Conservation (phyloP, 495 filamentous ascomycete species). For the Filosporella fistucella region DNA sequence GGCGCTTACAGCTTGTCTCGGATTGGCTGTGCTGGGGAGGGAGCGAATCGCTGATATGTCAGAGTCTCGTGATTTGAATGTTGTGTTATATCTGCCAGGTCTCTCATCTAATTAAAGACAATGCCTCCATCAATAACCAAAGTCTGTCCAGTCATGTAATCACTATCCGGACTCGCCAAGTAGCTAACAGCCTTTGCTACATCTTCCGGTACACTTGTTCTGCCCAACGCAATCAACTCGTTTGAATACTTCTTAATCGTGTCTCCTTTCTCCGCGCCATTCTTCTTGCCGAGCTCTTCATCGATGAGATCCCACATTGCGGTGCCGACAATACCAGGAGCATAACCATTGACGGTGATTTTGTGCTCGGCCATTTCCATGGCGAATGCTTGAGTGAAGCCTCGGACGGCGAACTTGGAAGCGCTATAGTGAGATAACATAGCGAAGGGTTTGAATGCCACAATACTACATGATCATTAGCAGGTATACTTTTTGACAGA, state of each 20-base stretch:
- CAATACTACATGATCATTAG: slow-evolving; percentile 32
- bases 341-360: slow-evolving; percentile 61
- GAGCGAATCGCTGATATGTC: no score
- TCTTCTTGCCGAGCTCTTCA: slow-evolving; percentile 39
- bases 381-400: slow-evolving; percentile 52
- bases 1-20: no score
- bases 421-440: slow-evolving; percentile 51
- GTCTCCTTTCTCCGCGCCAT: slow-evolving; percentile 43
- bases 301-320: slow-evolving; percentile 59
- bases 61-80: no score
- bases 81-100: no score
- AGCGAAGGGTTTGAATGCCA: slow-evolving; percentile 48
- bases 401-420: slow-evolving; percentile 56
- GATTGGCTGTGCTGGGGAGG: no score
- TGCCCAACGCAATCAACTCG: slow-evolving; percentile 44
- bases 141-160: slow-evolving; percentile 61
- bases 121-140: slow-evolving; percentile 59
- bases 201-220: slow-evolving; percentile 52
- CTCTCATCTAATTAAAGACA: slow-evolving; percentile 33
- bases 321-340: slow-evolving; percentile 58
- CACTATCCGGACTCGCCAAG: slow-evolving; percentile 46
- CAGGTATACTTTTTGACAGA: neutral
- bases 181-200: slow-evolving; percentile 53
- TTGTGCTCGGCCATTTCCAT: slow-evolving; percentile 51
- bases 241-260: slow-evolving; percentile 39